Base-by-base conservation (phyloP, 495 filamentous ascomycete species). In the Hypoxylon crocopeplum region DNA sequence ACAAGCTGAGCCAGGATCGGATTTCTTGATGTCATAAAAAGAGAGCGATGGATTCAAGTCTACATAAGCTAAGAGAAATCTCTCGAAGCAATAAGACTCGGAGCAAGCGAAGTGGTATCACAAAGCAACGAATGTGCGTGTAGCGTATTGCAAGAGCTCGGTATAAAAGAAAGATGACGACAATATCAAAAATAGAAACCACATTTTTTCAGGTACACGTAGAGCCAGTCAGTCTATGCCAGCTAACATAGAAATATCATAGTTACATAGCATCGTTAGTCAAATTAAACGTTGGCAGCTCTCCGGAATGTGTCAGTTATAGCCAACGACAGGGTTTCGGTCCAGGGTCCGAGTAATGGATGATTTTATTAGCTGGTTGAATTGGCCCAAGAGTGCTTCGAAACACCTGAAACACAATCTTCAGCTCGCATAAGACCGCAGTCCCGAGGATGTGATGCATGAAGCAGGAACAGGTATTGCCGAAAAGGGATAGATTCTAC, bases 391-490 rank as follows among this genome's bases (percentile, higher is more conserved):
- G 52, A 52, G 25, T 64, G 55, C 56, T 59, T 64, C 55, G 55
- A 64, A 64, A 59, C 61, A 40, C 38, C 50, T 54, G 60, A 64
- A 40, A 64, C 60, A 64, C 42, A 58, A 45, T 64, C 44, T 41
- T 54, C 37, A 59, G 54, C 60, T 59, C 54, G 54, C 60, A 59
- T 65, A 50, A 59, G 21, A 5, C 33, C 47, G 38, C 45, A 30
- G 25, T 42, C 34, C 47, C 33, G 47, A 48, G 15, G 16, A 40
- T 55, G 51, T 45, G n/a, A 34, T 53, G 48, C 49, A 56, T 66
- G 62, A 66, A 61, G 62, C 57, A 56, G 37, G 46, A 38, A 56
- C 33, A 16, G 20, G 36, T 64, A 27, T 45, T 44, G 30, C 52
- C 62, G 40, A 59, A 59, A 42, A 37, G 46, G 55, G 45, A 38